A percentile compares a stretch with the other conserved stretches of the same genome.
phyloP scores from a whole-genome alignment of 805 yeast genomes.

The Cyberlindnera xylosilytica region DNA sequence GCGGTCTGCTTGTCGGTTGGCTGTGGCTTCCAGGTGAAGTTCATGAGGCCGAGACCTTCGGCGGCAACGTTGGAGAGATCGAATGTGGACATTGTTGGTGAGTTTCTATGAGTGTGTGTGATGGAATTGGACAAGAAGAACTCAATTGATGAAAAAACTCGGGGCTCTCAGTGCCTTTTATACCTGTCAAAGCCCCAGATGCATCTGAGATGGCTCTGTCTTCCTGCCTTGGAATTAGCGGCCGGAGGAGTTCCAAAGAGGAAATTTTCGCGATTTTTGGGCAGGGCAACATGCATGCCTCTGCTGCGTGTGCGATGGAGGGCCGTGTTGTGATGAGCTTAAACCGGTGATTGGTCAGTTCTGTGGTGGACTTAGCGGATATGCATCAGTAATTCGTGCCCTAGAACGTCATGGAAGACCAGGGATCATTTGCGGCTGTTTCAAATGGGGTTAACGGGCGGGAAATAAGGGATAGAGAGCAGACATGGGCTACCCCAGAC shows the following conservation, averaged over 20 bases:
- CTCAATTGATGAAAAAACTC: no score
- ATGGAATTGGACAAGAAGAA: no score
- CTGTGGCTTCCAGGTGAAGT: conserved; percentile 64
- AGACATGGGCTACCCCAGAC: no score
- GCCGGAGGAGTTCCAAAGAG: neutral
- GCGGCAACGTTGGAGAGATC: conserved; percentile 11
- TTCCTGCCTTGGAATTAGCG: neutral
- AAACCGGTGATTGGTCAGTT: no score
- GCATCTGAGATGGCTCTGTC: neutral
- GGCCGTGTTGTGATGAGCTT: no score
- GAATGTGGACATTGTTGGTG: conserved; percentile 4
- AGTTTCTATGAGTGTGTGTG: neutral
- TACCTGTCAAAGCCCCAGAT: neutral
- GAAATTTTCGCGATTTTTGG: conserved; percentile 2
- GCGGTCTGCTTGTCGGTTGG: conserved; percentile 56
- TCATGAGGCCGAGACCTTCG: conserved; percentile 78
- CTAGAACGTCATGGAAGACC: no score
- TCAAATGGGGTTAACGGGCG: no score
- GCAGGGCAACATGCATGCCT: conserved; percentile 2
- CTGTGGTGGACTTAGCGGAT: no score
- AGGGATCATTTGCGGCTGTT: no score
- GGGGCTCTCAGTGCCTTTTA: no score
- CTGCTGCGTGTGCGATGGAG: neutral
- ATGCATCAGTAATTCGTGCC: no score
- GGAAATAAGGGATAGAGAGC: no score